These are phyloP conservation scores for Metschnikowia noctiluminum DNA, from an alignment of 805 yeast species.

Conservation along the genomic window DNA sequence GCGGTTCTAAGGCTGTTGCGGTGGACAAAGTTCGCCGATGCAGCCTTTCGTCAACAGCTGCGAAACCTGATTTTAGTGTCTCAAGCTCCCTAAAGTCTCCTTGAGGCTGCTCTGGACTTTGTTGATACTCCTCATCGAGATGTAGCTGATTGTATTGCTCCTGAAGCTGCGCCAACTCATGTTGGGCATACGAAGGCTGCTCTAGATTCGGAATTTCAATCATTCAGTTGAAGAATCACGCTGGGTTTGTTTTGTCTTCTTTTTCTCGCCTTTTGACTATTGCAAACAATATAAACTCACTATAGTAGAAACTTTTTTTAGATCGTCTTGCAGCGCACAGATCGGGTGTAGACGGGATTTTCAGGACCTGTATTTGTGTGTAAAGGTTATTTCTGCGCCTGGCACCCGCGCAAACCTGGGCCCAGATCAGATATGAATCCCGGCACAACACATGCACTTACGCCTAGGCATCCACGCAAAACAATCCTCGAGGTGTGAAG, in stretches of 20 bases:
- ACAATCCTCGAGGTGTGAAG: no score
- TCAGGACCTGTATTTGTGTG: background rate
- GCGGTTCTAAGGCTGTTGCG: conserved; percentile 10
- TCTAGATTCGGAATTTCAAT: conserved; percentile 45
- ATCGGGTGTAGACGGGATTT: no score
- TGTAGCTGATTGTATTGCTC: conserved; percentile 16
- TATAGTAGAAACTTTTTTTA: no score
- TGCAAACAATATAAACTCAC: no score
- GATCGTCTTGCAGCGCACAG: no score
- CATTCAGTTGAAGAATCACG: conserved; percentile 20
- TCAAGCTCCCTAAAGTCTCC: background rate
- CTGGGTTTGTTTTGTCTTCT: no score
- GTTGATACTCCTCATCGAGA: conserved; percentile 1
- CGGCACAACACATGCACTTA: no score
- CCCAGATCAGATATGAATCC: background rate
- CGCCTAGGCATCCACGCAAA: background rate
- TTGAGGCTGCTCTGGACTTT: conserved; percentile 2
- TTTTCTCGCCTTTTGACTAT: no score
- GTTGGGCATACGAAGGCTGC: conserved; percentile 21
- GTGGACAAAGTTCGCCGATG: conserved; percentile 5
- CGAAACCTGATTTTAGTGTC: background rate
- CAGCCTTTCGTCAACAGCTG: background rate
- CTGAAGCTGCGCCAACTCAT: conserved; percentile 17
- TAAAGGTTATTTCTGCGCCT: background rate
- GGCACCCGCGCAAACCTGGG: background rate